These are phyloP conservation scores for Suillus lakei DNA, from an alignment of 768 basidiomycete genomes.

Conservation along the genomic window DNA sequence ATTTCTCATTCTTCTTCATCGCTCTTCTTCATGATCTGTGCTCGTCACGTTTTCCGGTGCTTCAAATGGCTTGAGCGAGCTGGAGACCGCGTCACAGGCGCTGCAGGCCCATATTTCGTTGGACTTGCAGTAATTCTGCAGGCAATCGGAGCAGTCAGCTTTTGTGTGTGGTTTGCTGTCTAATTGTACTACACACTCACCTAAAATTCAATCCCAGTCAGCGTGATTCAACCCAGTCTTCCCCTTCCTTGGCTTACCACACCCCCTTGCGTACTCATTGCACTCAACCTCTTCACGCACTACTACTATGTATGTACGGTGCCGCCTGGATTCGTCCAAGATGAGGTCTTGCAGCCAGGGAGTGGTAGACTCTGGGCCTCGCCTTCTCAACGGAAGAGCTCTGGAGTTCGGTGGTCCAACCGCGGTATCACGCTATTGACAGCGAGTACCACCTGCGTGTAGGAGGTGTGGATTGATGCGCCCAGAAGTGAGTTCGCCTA, in stretches of 20 bases:
- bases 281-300: conserved; percentile 75
- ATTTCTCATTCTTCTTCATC: neutral
- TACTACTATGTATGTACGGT: conserved; percentile 88
- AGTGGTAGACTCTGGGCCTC: conserved; percentile 63
- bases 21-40: conserved; percentile 28
- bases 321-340: conserved; percentile 79
- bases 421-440: conserved; percentile 52
- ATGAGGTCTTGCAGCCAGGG: conserved; percentile 48
- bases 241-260: conserved; percentile 61
- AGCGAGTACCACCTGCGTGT: conserved; percentile 65
- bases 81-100: conserved; percentile 84
- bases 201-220: conserved; percentile 55
- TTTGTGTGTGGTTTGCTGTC: conserved; percentile 63
- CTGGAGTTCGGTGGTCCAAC: conserved; percentile 55
- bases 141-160: conserved; percentile 67
- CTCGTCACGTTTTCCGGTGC: conserved; percentile 51
- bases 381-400: conserved; percentile 26
- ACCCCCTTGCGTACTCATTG: conserved; percentile 76
- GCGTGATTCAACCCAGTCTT: conserved; percentile 73
- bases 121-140: conserved; percentile 79
- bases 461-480: conserved; percentile 68
- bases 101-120: conserved; percentile 91
- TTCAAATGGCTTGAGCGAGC: conserved; percentile 70
- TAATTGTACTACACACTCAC: conserved; percentile 1
- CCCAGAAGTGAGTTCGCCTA: conserved; percentile 68